These are phyloP conservation scores for Orbilia oligospora DNA, from an alignment of 2,329 filamentous ascomycete genomes.

Conservation along the genomic window DNA sequence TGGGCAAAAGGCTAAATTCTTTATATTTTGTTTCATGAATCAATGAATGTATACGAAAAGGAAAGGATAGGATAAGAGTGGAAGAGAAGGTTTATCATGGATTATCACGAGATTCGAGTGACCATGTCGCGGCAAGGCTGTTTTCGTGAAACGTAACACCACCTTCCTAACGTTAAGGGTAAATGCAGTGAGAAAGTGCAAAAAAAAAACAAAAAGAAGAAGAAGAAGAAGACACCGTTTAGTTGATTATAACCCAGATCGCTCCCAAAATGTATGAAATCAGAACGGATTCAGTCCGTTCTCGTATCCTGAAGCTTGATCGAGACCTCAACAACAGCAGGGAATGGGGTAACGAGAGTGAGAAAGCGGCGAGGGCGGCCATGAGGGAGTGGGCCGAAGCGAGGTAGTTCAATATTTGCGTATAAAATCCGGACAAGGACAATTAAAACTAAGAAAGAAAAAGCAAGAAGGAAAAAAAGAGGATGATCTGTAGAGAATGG, in stretches of 20 bases:
- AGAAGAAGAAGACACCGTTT: conserved; percentile 3
- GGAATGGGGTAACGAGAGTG: conserved; percentile 18
- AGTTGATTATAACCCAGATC: conserved; percentile 20
- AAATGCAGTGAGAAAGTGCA: neutral
- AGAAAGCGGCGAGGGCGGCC: conserved; percentile 33
- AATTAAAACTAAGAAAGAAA: neutral
- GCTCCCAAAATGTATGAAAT: conserved; percentile 2
- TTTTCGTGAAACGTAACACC: conserved; percentile 57
- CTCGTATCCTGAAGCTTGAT: conserved; percentile 41
- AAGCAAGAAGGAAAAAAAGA: conserved; percentile 23
- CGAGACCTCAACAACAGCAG: conserved; percentile 24
- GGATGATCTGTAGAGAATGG: neutral
- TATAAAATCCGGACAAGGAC: conserved; percentile 36
- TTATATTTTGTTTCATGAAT: neutral
- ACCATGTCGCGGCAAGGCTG: conserved; percentile 53
- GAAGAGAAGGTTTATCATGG: neutral
- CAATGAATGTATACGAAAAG: too few species aligned
- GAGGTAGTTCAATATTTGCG: conserved; percentile 34
- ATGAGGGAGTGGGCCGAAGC: conserved; percentile 52
- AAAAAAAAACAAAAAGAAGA: too few species aligned
- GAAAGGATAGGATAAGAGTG: too few species aligned
- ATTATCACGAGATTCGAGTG: conserved; percentile 40
- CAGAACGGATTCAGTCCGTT: conserved; percentile 3
- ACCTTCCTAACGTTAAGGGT: conserved; percentile 38
- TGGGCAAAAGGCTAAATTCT: neutral